These are phyloP conservation scores for Pulicaria dysenterica DNA, from an alignment of 129 eudicot species.

Conservation along the genomic window DNA sequence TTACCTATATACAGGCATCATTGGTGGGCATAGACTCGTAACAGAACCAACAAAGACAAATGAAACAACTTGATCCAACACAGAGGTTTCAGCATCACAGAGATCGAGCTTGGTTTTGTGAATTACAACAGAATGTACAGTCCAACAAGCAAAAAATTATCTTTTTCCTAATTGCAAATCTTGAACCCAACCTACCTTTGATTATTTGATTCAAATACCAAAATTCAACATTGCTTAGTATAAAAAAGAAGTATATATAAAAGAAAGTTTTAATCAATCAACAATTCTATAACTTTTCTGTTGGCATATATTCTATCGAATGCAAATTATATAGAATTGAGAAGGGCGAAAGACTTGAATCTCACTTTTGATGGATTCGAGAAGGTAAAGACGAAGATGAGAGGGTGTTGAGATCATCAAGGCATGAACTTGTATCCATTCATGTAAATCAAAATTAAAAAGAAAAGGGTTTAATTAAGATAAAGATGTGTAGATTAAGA, in stretches of 20 bases:
- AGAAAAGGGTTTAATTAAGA: neutral
- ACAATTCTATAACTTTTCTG: neutral
- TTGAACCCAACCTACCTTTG: neutral
- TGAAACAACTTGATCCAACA: constrained; percentile 17
- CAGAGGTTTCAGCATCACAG: neutral
- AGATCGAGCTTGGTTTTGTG: neutral
- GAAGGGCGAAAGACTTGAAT: neutral
- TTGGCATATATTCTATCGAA: constrained; percentile 7
- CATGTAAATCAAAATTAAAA: constrained; percentile 19
- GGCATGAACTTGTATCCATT: constrained; percentile 41
- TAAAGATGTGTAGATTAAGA: constrained; percentile 11
- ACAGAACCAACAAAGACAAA: neutral
- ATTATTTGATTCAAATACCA: constrained; percentile 12
- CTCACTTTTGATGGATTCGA: constrained; percentile 42
- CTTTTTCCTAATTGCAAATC: constrained; percentile 1
- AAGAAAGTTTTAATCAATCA: constrained; percentile 4
- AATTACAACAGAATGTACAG: constrained; percentile 5
- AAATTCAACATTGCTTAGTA: constrained; percentile 12
- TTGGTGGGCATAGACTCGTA: neutral
- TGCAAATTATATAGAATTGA: neutral
- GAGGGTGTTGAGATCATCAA: constrained; percentile 44
- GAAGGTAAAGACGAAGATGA: constrained; percentile 38
- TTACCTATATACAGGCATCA: neutral
- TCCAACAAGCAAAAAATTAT: constrained; percentile 10
- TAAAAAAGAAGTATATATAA: neutral